A percentile compares a stretch with the other conserved stretches of the same genome.
Evolutionary conservation across 2,329 filamentous ascomycete genomes (phyloP).

Genomic region (Orbilia oligospora): DNA sequence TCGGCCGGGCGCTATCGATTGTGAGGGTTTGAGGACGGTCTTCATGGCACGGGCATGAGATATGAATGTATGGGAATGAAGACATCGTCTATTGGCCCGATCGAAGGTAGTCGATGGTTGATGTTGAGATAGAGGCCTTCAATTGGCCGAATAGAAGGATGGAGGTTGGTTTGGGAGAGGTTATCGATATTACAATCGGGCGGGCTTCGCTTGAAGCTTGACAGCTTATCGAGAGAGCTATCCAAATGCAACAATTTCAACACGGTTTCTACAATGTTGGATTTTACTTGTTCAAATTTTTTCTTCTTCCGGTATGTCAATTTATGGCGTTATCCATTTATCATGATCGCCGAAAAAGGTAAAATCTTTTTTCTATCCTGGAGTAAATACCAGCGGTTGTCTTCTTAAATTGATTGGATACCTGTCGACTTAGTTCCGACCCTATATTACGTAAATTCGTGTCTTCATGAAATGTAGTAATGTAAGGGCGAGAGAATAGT

Average conservation of each 20-base stretch:
- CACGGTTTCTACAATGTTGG: background rate
- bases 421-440: too few species aligned
- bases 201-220: conserved; percentile 22
- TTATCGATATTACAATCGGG: background rate
- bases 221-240: conserved; percentile 18
- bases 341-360: background rate
- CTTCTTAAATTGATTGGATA: background rate
- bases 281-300: background rate
- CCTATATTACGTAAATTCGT: conserved; percentile 10
- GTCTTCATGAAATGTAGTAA: background rate
- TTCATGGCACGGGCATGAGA: conserved; percentile 76
- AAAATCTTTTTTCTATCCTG: background rate
- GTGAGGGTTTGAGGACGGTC: conserved; percentile 65
- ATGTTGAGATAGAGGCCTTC: background rate
- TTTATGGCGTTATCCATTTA: background rate
- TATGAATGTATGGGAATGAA: conserved; percentile 75
- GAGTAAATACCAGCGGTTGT: background rate
- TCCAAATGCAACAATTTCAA: conserved; percentile 40
- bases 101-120: background rate
- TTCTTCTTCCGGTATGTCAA: background rate
- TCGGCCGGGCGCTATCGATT: conserved; percentile 55
- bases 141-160: background rate
- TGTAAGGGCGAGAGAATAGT: background rate
- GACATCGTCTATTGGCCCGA: conserved; percentile 37
- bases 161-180: conserved; percentile 26